Base-by-base conservation (phyloP, 768 basidiomycete species). In the Kwoniella heveanensis region DNA sequence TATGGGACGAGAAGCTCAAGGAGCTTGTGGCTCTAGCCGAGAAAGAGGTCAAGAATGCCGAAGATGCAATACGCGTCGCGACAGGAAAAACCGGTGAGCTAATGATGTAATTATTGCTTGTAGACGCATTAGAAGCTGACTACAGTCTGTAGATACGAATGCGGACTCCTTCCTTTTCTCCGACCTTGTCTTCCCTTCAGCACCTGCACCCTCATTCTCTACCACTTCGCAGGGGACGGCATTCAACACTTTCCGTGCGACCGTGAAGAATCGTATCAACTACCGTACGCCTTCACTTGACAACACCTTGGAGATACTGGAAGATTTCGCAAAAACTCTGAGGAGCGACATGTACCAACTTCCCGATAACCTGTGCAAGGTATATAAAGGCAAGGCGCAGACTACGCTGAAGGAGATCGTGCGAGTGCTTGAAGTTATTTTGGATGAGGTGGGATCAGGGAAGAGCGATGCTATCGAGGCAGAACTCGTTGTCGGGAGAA, bases 241-340 rank as follows among this genome's bases (percentile, higher is more conserved):
- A 19, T 71, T 77, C 54, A 48, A 32, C 8, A 32, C 37, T 21
- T 77, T 74, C 60, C 47, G 70, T 22, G 22, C 62, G 1, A 49
- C 57, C 12, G 29, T 77, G 1, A 56, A 65, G 19, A 69, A 69
- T 26, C 47, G 70, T 1, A 59, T 57, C 9, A 36, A 57, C 2
- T 53, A 39, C 17, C 66, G 76, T 13, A 77, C 73, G 7, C 69
- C 73, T 7, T 29, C 57, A 2, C 68, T 77, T 46, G 76, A 77
- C 49, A 2, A 21, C 10, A 66, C 70, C 7, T 37, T 77, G 10
- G 29, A 12, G 17, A 25, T 36, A 5, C 53, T 74, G 1, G 76
- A 77, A 37, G 30, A n/a, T 2, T 22, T 39, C 12, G 72, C 75
- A 17, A 46, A 22, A 29, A 55, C 53, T n/a, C 47, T 77, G 24